Evolutionary conservation across 1,284 basidiomycete species (phyloP).

Genomic region (Prillingera fragicola): DNA sequence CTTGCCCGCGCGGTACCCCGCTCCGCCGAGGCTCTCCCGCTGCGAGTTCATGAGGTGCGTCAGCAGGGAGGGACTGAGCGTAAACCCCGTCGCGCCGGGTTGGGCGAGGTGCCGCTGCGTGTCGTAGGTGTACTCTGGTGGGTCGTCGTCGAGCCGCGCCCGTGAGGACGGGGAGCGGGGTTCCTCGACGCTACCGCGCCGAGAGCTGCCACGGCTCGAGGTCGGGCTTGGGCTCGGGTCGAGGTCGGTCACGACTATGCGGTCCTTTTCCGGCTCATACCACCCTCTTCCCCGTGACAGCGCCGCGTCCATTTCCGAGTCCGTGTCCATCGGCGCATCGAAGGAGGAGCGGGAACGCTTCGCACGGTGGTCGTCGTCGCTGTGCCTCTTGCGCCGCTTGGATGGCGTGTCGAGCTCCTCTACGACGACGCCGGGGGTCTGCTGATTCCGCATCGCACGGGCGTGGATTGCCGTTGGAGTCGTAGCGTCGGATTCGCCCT

Average conservation of each 20-base stretch:
- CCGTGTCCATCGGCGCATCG: conserved; percentile 12
- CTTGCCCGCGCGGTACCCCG: background rate
- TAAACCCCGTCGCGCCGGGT: conserved; percentile 41
- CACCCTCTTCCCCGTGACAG: conserved; percentile 17
- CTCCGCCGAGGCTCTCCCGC: conserved; percentile 17
- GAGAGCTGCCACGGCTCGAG: too few species aligned
- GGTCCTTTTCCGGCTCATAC: conserved; percentile 46
- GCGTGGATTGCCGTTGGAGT: background rate
- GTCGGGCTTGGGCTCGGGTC: conserved; percentile 13
- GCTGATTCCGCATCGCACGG: too few species aligned
- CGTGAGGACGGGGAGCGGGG: conserved; percentile 20
- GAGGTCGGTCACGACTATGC: conserved; percentile 41
- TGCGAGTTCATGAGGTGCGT: conserved; percentile 40
- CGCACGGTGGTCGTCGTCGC: conserved; percentile 1
- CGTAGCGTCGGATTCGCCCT: background rate
- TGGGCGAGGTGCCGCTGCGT: conserved; percentile 27
- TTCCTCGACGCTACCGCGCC: too few species aligned
- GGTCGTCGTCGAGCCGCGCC: background rate
- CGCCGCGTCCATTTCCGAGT: conserved; percentile 23
- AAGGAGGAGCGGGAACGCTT: background rate
- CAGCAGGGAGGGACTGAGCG: conserved; percentile 40
- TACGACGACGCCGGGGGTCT: background rate
- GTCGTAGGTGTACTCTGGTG: conserved; percentile 11
- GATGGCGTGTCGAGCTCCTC: conserved; percentile 16
- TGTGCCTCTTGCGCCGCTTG: conserved; percentile 9